Evolutionary conservation across 2,329 filamentous ascomycete species (phyloP), one percentile per base, ranked within the genome.

Genomic region (Aaosphaeria pasadenensis): DNA sequence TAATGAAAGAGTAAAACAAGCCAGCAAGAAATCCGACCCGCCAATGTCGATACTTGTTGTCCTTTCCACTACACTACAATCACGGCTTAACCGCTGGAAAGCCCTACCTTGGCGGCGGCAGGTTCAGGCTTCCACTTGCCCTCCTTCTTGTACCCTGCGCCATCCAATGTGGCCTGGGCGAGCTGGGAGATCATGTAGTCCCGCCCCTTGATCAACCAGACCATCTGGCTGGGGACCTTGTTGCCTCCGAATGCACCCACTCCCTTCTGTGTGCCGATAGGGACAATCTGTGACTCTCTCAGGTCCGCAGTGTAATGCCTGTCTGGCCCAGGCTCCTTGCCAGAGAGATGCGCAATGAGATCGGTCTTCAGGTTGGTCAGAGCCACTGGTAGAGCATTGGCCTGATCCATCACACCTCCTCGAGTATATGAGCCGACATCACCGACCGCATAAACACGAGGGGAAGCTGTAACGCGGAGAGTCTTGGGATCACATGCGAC

Each of bases 401-500:
- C 59, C 44, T 75, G 62, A 41, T 76, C 71, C 51, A 79, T 61
- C 7, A 76, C 64, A 28, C 74, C 74, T 11, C 74, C 74, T 4
- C 64, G 64, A 5, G 74, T 73, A 50, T 74, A 74, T 2, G 66
- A 71, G 4, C 71, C 72, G 1, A 77, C 74, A 51, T 80, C 77
- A 40, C 78, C 78, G 11, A 75, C 58, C n/a, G 70, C 72, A 54
- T 79, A 81, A 39, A 79, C 66, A 6, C 71, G 63, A 1, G 71
- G 59, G 1, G 71, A 71, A 5, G 64, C 71, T 39, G 74, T 71
- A 43, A 77, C 74, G 30, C 77, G 74, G 6, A 79, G 68, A 1
- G 74, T 78, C 29, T 66, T 57, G 46, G 80, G 71, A n/a, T 77
- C 77, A 49, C 58, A 62, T 30, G 70, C 69, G 28, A 85, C 74